Evolutionary conservation across 2,329 filamentous ascomycete species (phyloP), one percentile per base, ranked within the genome.

Genomic region (Zymoseptoria brevis): DNA sequence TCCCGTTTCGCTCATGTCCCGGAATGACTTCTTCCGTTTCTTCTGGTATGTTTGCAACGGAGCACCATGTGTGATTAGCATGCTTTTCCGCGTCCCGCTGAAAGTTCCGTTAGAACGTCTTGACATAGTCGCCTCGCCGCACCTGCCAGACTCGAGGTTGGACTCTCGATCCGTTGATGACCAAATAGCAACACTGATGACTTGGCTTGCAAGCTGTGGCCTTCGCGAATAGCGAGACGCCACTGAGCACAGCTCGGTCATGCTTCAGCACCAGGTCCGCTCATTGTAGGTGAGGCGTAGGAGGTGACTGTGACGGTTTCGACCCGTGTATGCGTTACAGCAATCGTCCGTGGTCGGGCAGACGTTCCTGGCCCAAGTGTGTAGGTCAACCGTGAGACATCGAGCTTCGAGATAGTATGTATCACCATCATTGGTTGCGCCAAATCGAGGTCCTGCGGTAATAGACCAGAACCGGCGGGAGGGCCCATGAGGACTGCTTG

Each of bases 31-130:
- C 59, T 49, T 69, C 67, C 21, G 68, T 70, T 64, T 77, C 72
- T 67, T 77, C 71, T n/a, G 69, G 60, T 9, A 69, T 69, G 58
- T 66, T 67, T 57, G 71, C 69, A 50, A 71, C 65, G 13, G 65
- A 61, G 69, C 75, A 79, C 16, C 74, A 74, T 21, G 59, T 59
- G 21, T 66, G 64, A 61, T 78, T 75, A 54, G 68, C 69, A 19
- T 66, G 56, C 51, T 67, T 64, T 61, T 76, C 78, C 55, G 67
- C 66, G 1, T 60, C 51, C 57, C 69, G 72, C 71, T 75, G 56
- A 4, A n/a, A n/a, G 19, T 3, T 2, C 5, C 19, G 54, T 61
- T 55, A 60, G 52, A 41, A 21, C 48, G 60, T 45, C 24, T 24
- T 19, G 19, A 6, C 4, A 54, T 65, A 16, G 19, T 21, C 53